Base-by-base conservation (phyloP, 2,329 filamentous ascomycete genomes). In the Cadophora sp. region DNA sequence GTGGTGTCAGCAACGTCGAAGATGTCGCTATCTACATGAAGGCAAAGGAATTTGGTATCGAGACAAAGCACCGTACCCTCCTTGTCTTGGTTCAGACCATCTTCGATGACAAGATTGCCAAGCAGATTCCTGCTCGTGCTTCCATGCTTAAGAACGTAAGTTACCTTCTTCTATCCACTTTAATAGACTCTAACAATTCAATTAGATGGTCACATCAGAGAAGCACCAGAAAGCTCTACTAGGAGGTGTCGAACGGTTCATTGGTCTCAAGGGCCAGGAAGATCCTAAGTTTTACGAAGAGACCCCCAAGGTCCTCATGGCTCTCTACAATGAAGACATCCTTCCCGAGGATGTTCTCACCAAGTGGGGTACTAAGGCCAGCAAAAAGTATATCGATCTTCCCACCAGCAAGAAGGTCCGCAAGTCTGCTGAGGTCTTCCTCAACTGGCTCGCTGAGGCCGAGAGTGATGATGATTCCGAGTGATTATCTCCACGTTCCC, bases 321-420 rank as follows among this genome's bases (percentile, higher is more conserved):
- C 92, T 76, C 92, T 95, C 83, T 99, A 98, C 82, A 89, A 97
- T 82, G 86, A 93, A 77, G 96, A 99, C 74, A 86, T 99, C 65
- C 84, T 97, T 76, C 89, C 87, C 62, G 96, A 99, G 84, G 94
- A 97, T 72, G 88, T 94, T 19, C 89, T 97, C 79, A 92, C 91
- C 81, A 91, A 91, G 75, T 99, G 96, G 95, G 95, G 94, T 73
- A 87, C 88, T 79, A 97, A 96, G 86, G 94, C 95, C 68, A 97
- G 93, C 88, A 97, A 97, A 91, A 97, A 97, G 85, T 98, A 98
- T 80, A 92, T 97, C 75, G 95, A 98, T 79, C 82, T 97, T 69
- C 79, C 90, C 69, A 94, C 90, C 70, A 97, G 93, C 83, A 95
- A 94, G 86, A 97, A 97, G 87, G 94, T 98, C 71, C 93, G 94